Base-by-base conservation (phyloP, 1,284 basidiomycete genomes). In the Ganoderma resinaceum region DNA sequence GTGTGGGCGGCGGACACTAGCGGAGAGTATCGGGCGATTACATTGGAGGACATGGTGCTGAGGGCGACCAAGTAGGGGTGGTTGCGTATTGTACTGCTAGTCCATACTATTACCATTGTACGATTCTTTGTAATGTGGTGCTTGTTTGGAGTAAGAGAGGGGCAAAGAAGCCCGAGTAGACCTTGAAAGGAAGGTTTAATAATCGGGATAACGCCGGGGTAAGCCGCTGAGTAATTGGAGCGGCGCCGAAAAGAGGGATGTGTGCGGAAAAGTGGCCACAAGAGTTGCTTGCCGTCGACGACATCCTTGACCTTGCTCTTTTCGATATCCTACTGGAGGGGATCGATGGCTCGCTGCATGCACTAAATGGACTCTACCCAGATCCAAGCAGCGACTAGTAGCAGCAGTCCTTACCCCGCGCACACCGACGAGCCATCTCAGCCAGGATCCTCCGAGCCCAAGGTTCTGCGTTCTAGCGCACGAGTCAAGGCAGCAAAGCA, bases 331-430 rank as follows among this genome's bases (percentile, higher is more conserved):
- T 76, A 75, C 66, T 66, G 63, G 58, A 72, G 72, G 78, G 83
- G 85, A 89, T 91, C 90, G 87, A 93, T 93, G 91, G 91, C 91
- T 88, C 87, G 87, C 87, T 82, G 89, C 85, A 89, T 86, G 84
- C 83, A 87, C 90, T 92, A 92, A 92, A 93, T 93, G 91, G 91
- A 93, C 89, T 87, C 91, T 88, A 84, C 82, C 79, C 83, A 91
- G 84, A 83, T 85, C 78, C 85, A 84, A 85, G 87, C 89, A 87
- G 88, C 87, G 86, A 87, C 86, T 80, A 87, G 82, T 76, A 78
- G 82, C 85, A 85, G 87, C 80, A 89, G 84, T 81, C 79, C 83
- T 81, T 73, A 68, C 72, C 71, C 66, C 69, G 66, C 73, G 71
- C 76, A 78, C 66, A 66, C 73, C 72, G 75, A 74, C 76, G 75